Evolutionary conservation across 2,329 filamentous ascomycete species (phyloP).

Genomic region (Sclerotinia borealis): DNA sequence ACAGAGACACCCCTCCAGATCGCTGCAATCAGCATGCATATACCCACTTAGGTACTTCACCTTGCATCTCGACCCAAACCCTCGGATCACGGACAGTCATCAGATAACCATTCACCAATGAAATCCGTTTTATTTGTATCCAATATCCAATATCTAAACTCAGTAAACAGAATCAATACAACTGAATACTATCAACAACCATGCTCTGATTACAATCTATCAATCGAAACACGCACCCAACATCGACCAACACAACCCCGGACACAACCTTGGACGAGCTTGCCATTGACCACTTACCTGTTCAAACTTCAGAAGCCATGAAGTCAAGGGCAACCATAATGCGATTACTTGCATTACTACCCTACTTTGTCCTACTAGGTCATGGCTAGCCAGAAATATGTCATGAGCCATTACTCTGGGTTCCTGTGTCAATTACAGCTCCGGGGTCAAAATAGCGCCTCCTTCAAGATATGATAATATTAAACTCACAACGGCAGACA

Average conservation of each 20-base stretch:
- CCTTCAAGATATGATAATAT: background rate
- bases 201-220: background rate
- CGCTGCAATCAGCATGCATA: background rate
- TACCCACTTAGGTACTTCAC: background rate
- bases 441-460: background rate
- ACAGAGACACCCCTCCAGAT: background rate
- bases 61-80: background rate
- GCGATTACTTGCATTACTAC: too few species aligned
- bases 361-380: background rate
- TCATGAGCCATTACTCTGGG: background rate
- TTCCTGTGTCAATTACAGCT: background rate
- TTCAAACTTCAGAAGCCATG: too few species aligned
- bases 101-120: background rate
- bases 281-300: background rate
- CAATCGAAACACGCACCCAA: background rate
- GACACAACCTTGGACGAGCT: background rate
- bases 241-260: background rate
- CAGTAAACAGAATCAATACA: background rate
- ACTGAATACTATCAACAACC: too few species aligned
- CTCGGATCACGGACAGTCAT: background rate
- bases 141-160: too few species aligned
- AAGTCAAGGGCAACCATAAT: background rate
- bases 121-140: background rate
- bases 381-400: background rate
- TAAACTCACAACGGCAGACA: background rate